Conservation (phyloP, 2,329 filamentous ascomycete species). For the Diaporthe velutina region DNA sequence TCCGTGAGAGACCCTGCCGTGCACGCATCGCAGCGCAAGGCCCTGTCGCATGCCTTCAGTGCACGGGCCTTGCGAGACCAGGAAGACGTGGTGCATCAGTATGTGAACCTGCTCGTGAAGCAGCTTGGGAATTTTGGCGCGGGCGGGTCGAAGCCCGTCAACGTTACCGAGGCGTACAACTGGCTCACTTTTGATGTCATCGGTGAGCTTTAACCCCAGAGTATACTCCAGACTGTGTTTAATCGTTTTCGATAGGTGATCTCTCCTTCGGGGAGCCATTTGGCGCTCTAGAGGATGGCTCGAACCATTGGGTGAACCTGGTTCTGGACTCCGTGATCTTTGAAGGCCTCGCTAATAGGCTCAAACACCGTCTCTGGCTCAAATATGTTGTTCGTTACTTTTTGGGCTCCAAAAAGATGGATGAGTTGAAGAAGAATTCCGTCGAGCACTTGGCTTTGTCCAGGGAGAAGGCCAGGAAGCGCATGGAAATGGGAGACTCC, state of each 20-base stretch:
- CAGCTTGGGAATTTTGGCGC: constrained; percentile 41
- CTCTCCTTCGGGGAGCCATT: constrained; percentile 41
- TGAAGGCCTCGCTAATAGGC: neutral
- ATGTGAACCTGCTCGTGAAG: constrained; percentile 47
- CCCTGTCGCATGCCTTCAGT: constrained; percentile 46
- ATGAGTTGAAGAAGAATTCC: neutral
- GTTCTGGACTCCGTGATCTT: constrained; percentile 28
- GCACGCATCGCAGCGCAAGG: constrained; percentile 46
- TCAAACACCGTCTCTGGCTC: neutral
- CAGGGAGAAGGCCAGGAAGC: constrained; percentile 27
- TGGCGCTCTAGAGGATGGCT: constrained; percentile 39
- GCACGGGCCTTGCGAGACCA: constrained; percentile 45
- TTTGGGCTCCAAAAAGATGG: neutral
- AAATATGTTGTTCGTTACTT: neutral
- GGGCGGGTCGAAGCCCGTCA: constrained; percentile 34
- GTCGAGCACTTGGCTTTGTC: neutral
- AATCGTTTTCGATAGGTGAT: constrained; percentile 43
- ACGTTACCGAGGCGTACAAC: constrained; percentile 43
- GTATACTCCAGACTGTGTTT: neutral
- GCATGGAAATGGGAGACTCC: constrained; percentile 25
- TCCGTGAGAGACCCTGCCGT: constrained; percentile 46
- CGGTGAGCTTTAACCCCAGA: constrained; percentile 40
- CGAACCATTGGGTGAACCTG: constrained; percentile 32
- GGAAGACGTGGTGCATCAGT: constrained; percentile 47
- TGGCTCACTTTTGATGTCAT: constrained; percentile 50